phyloP scores from a whole-genome alignment of 2,329 filamentous ascomycete species.

The Parasarocladium wereldwijsianum region DNA sequence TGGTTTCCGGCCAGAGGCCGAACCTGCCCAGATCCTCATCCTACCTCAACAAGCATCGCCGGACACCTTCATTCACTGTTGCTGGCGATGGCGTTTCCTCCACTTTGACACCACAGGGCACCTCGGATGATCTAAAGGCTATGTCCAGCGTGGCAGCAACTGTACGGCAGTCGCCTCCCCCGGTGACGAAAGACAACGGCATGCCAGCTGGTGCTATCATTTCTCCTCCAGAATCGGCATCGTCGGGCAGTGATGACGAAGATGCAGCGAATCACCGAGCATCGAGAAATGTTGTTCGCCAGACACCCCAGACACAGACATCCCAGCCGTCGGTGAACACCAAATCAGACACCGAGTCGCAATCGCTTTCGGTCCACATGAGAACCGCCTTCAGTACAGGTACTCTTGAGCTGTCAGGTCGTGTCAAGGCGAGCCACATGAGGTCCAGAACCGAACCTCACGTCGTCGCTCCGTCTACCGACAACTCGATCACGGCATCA shows the following conservation, averaged over 20 bases:
- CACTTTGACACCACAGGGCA: slow-evolving; percentile 32
- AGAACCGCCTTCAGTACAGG: slow-evolving; percentile 33
- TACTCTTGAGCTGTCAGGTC: too few relatives aligned
- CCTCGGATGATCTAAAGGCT: slow-evolving; percentile 32
- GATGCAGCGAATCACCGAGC: slow-evolving; percentile 42
- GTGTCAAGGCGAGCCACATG: slow-evolving; percentile 31
- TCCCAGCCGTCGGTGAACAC: neutral
- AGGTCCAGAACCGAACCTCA: slow-evolving; percentile 42
- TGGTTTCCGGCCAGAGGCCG: slow-evolving; percentile 34
- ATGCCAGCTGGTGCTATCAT: slow-evolving; percentile 79
- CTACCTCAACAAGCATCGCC: slow-evolving; percentile 49
- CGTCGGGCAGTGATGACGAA: slow-evolving; percentile 76
- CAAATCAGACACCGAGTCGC: too few relatives aligned
- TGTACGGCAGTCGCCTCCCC: slow-evolving; percentile 73
- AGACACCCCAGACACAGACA: slow-evolving; percentile 40
- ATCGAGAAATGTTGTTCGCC: slow-evolving; percentile 73
- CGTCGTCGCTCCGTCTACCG: slow-evolving; percentile 28
- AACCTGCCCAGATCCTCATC: slow-evolving; percentile 49
- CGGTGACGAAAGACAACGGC: slow-evolving; percentile 51
- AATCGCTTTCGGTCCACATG: neutral
- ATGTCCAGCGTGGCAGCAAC: slow-evolving; percentile 36
- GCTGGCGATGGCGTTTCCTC: slow-evolving; percentile 12
- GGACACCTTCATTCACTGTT: slow-evolving; percentile 33
- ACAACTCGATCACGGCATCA: slow-evolving; percentile 34
- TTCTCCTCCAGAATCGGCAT: slow-evolving; percentile 76